Evolutionary conservation across 2,329 filamentous ascomycete species (phyloP).

Genomic region (Ceratocystis eucalypticola): DNA sequence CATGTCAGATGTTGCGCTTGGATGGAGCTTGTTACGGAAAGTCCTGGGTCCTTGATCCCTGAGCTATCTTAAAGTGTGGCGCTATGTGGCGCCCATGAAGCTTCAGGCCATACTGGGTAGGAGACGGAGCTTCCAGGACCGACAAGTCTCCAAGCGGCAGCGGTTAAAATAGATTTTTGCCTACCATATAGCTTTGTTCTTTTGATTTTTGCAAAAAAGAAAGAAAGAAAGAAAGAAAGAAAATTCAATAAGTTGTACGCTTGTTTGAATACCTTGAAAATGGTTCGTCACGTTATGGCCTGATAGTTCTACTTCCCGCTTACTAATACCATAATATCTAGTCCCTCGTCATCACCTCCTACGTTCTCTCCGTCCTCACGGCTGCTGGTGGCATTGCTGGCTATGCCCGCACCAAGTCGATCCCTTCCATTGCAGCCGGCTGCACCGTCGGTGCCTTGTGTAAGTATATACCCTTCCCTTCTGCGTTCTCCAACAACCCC

Average conservation of each 20-base stretch:
- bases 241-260: background rate
- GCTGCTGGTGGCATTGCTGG: constrained; percentile 78
- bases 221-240: no score
- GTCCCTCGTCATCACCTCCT: constrained; percentile 44
- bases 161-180: background rate
- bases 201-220: background rate
- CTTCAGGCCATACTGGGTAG: background rate
- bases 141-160: background rate
- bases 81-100: background rate
- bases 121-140: background rate
- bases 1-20: constrained; percentile 11
- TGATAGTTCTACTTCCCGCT: background rate
- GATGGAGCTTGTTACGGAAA: constrained; percentile 2
- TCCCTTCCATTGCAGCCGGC: constrained; percentile 78
- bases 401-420: constrained; percentile 68
- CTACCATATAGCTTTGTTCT: background rate
- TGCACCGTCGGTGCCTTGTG: constrained; percentile 60
- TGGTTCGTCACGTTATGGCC: constrained; percentile 3
- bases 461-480: constrained; percentile 28
- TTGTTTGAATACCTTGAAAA: background rate
- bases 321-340: constrained; percentile 18
- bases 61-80: constrained; percentile 2
- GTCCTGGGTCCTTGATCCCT: background rate
- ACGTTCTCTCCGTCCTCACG: constrained; percentile 66
- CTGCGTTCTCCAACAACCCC: background rate